Conservation (phyloP, 305 asterid species). For the Lippia alba region DNA sequence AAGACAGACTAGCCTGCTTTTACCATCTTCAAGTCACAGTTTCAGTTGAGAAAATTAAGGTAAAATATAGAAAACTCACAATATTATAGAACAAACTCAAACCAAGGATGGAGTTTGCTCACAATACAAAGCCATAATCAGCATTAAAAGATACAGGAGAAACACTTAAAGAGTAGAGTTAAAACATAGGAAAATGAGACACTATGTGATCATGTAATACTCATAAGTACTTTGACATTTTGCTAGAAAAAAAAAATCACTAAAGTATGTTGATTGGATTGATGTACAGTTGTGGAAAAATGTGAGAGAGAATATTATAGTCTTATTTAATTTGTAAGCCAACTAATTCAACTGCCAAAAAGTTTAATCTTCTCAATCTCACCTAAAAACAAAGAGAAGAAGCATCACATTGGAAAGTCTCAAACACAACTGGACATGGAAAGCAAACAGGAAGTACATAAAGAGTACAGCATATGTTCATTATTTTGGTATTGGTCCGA, state of each 20-base stretch:
- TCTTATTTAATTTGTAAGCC: not conserved
- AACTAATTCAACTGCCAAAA: not conserved
- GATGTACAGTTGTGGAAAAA: not conserved
- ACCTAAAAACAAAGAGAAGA: too few relatives aligned
- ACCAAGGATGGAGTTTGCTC: constrained; percentile 6
- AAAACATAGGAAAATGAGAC: too few relatives aligned
- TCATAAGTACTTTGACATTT: not conserved
- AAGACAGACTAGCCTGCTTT: too few relatives aligned
- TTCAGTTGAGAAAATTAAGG: constrained; percentile 2
- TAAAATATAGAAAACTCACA: not conserved
- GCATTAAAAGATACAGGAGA: constrained; percentile 6
- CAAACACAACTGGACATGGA: too few relatives aligned
- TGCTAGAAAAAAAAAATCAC: constrained; percentile 18
- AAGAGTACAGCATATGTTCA: not conserved
- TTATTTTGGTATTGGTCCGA: not conserved
- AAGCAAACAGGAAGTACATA: too few relatives aligned
- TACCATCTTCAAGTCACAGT: too few relatives aligned
- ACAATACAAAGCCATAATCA: not conserved
- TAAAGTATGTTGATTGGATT: constrained; percentile 6
- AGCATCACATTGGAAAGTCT: not conserved
- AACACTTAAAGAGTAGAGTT: too few relatives aligned
- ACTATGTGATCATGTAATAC: too few relatives aligned
- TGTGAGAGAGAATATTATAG: not conserved
- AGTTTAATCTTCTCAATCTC: constrained; percentile 1
- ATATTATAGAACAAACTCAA: constrained; percentile 13